A percentile compares a stretch with the other conserved stretches of the same genome.
These are phyloP conservation scores for Zangia roseola DNA, from an alignment of 768 basidiomycete species.

Conservation along the genomic window DNA sequence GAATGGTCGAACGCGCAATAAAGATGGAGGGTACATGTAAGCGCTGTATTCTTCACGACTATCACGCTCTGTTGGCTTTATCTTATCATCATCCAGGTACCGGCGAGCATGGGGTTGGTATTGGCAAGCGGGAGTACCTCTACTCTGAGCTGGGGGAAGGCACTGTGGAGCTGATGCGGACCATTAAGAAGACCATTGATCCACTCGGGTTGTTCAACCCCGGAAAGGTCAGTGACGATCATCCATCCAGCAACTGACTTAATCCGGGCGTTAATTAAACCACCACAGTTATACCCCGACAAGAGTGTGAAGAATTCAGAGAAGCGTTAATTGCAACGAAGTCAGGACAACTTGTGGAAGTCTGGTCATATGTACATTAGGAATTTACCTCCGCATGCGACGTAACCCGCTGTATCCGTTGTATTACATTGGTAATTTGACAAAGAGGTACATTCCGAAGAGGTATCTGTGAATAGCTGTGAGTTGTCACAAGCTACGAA, in stretches of 20 bases:
- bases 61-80: neutral
- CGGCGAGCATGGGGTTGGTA: slow-evolving; percentile 85
- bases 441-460: too few relatives aligned
- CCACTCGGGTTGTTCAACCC: slow-evolving; percentile 80
- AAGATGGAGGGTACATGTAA: slow-evolving; percentile 72
- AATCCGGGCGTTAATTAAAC: neutral
- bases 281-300: slow-evolving; percentile 22
- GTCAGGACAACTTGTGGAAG: too few relatives aligned
- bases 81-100: slow-evolving; percentile 43
- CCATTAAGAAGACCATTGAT: slow-evolving; percentile 72
- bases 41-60: slow-evolving; percentile 12
- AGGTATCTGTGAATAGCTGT: too few relatives aligned
- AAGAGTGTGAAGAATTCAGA: slow-evolving; percentile 18
- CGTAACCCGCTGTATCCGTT: too few relatives aligned
- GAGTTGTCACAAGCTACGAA: too few relatives aligned
- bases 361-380: too few relatives aligned
- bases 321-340: neutral
- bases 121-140: slow-evolving; percentile 83
- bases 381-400: too few relatives aligned
- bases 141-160: slow-evolving; percentile 77
- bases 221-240: slow-evolving; percentile 57
- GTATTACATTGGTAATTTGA: too few relatives aligned
- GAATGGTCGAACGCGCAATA: slow-evolving; percentile 69
- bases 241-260: neutral
- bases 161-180: slow-evolving; percentile 83